Conservation (phyloP, 345 rosid genomes). For the Dimocarpus longan region DNA sequence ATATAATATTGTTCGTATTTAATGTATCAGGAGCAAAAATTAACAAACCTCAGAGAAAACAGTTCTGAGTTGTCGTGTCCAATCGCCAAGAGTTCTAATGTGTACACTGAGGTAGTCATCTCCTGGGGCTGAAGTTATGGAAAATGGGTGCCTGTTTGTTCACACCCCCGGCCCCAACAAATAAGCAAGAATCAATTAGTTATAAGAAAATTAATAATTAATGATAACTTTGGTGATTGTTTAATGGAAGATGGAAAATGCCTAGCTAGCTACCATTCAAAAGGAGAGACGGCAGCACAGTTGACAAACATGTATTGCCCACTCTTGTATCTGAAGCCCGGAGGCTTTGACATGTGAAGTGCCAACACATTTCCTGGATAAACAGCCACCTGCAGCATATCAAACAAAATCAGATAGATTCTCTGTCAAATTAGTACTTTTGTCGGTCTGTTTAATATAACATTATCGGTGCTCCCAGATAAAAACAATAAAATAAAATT, state of each 20-base stretch:
- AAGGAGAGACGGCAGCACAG: constrained; percentile 81
- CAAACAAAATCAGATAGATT: not conserved
- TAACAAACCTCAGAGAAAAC: constrained; percentile 62
- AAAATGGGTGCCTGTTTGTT: constrained; percentile 78
- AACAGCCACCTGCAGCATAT: constrained; percentile 51
- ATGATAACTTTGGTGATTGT: not conserved
- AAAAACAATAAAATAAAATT: not conserved
- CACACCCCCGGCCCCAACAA: too few relatives aligned
- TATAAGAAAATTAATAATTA: not conserved
- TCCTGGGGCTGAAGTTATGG: constrained; percentile 85
- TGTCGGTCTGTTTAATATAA: too few relatives aligned
- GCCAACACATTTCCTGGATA: constrained; percentile 84
- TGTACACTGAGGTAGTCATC: constrained; percentile 78
- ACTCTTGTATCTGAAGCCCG: constrained; percentile 77
- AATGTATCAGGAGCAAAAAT: too few relatives aligned
- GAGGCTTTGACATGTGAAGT: constrained; percentile 73
- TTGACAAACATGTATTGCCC: constrained; percentile 87
- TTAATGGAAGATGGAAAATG: not conserved
- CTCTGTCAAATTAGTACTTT: not conserved
- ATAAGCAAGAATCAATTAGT: not conserved
- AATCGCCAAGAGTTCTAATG: constrained; percentile 75
- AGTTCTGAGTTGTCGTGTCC: constrained; percentile 73
- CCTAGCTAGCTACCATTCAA: constrained; percentile 56
- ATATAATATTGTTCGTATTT: too few relatives aligned
- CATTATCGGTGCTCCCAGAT: not conserved